phyloP scores from a whole-genome alignment of 768 basidiomycete genomes.

The Psilocybe azurescens region DNA sequence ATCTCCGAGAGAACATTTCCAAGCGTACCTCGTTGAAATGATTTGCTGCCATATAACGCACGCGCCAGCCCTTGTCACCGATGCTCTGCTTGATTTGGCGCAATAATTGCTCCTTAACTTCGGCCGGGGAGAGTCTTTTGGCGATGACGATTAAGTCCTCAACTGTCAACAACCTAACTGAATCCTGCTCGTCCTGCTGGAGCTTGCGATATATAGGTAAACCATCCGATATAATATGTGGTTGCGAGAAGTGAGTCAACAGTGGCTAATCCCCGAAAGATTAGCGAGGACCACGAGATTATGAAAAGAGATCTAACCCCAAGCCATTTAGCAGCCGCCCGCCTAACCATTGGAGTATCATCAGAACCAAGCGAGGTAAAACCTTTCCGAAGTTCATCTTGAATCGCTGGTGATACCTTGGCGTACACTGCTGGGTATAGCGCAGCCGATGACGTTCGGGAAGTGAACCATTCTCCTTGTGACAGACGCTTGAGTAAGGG shows the following conservation, averaged over 20 bases:
- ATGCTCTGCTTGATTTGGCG: slow-evolving; percentile 89
- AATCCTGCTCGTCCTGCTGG: slow-evolving; percentile 96
- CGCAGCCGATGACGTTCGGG: slow-evolving; percentile 93
- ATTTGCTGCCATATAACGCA: slow-evolving; percentile 97
- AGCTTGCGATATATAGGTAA: slow-evolving; percentile 93
- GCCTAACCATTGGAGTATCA: slow-evolving; percentile 98
- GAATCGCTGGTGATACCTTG: slow-evolving; percentile 70
- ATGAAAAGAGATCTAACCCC: slow-evolving; percentile 64
- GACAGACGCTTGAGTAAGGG: slow-evolving; percentile 90
- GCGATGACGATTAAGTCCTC: slow-evolving; percentile 95
- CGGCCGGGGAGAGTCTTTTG: slow-evolving; percentile 80
- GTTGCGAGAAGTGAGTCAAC: slow-evolving; percentile 77
- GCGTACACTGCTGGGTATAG: slow-evolving; percentile 91
- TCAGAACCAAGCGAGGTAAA: slow-evolving; percentile 86
- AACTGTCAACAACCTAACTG: slow-evolving; percentile 93
- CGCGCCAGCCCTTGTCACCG: slow-evolving; percentile 97
- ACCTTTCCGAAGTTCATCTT: slow-evolving; percentile 88
- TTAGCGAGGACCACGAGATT: slow-evolving; percentile 13
- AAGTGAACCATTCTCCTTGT: slow-evolving; percentile 98
- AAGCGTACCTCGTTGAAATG: slow-evolving; percentile 89
- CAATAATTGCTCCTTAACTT: slow-evolving; percentile 89
- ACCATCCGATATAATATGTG: slow-evolving; percentile 84
- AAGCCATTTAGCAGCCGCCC: slow-evolving; percentile 95
- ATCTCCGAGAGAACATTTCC: neutral
- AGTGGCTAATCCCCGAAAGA: slow-evolving; percentile 60